phyloP scores from a whole-genome alignment of 2,329 filamentous ascomycete species.

The Lachnellula suecica region DNA sequence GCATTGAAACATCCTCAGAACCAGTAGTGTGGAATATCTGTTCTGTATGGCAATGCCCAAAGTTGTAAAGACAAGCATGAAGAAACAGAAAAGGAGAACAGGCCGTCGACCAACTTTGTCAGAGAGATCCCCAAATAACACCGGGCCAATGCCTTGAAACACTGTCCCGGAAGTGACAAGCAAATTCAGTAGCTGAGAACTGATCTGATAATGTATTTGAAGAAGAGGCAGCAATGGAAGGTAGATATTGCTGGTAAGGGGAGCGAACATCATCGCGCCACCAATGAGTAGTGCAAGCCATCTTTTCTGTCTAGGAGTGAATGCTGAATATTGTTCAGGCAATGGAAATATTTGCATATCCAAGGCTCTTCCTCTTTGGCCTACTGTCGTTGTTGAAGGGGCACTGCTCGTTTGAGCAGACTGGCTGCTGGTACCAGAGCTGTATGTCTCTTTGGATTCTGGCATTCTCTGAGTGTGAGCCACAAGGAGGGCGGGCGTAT shows the following conservation, averaged over 20 bases:
- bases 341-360: too few species aligned
- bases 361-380: too few species aligned
- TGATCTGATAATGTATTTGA: slow-evolving; percentile 45
- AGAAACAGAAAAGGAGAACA: slow-evolving; percentile 50
- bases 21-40: slow-evolving; percentile 47
- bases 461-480: too few species aligned
- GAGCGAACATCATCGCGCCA: slow-evolving; percentile 51
- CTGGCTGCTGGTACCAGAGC: too few species aligned
- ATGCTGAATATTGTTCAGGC: too few species aligned
- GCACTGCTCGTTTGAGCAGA: too few species aligned
- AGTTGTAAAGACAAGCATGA: slow-evolving; percentile 52
- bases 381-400: too few species aligned
- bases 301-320: neutral
- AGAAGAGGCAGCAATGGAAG: slow-evolving; percentile 50
- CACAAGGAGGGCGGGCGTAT: too few species aligned
- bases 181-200: slow-evolving; percentile 26
- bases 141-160: slow-evolving; percentile 56
- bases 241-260: slow-evolving; percentile 54
- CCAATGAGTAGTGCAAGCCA: neutral
- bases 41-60: slow-evolving; percentile 50
- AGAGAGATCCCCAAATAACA: slow-evolving; percentile 52
- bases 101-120: slow-evolving; percentile 52
- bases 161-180: slow-evolving; percentile 12
- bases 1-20: slow-evolving; percentile 57
- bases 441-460: too few species aligned